Conservation (phyloP, 1,139 yeast genomes). For the Suhomyces bolitotheri region DNA sequence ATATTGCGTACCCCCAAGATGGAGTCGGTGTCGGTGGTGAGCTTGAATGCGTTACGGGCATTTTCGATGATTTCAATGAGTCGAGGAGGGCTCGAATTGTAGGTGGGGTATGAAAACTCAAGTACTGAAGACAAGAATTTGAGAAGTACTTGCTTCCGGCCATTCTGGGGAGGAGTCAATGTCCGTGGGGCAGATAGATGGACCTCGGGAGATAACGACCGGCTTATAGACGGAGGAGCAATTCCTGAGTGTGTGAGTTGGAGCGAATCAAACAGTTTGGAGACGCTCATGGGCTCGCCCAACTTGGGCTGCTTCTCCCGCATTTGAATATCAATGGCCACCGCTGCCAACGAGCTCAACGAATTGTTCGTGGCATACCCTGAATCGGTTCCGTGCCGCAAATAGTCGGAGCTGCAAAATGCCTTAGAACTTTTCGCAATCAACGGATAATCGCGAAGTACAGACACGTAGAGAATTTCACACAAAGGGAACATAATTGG, state of each 20-base stretch:
- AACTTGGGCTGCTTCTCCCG: conserved; percentile 4
- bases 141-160: conserved; percentile 31
- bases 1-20: conserved; percentile 16
- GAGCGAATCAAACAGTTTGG: background rate
- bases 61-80: conserved; percentile 66
- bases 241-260: background rate
- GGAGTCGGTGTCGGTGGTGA: conserved; percentile 12
- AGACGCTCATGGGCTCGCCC: background rate
- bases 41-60: conserved; percentile 64
- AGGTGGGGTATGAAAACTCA: conserved; percentile 60
- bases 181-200: background rate
- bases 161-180: background rate
- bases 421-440: conserved; percentile 45
- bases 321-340: conserved; percentile 38
- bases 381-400: conserved; percentile 6
- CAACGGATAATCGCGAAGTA: conserved; percentile 67
- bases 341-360: conserved; percentile 40
- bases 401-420: conserved; percentile 22
- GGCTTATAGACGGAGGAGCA: conserved; percentile 3
- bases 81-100: conserved; percentile 68
- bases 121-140: conserved; percentile 45
- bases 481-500: conserved; percentile 59
- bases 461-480: conserved; percentile 62
- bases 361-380: conserved; percentile 15
- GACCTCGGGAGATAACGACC: conserved; percentile 9